Evolutionary conservation across 163 green algal genomes (phyloP).

Genomic region (Chloromonas sp.): DNA sequence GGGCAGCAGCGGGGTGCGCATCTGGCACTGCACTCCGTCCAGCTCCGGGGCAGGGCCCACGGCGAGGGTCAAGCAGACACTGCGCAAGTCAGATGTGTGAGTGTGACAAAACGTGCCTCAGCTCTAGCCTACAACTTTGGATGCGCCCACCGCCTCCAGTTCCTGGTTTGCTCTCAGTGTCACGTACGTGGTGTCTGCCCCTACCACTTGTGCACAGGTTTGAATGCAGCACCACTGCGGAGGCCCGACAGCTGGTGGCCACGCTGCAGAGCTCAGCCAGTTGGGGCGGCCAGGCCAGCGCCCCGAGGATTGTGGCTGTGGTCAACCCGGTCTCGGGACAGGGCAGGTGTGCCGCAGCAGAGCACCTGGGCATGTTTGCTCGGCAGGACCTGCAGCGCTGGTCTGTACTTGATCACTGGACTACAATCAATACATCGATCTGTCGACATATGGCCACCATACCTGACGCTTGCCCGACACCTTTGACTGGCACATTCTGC

Average conservation of each 20-base stretch:
- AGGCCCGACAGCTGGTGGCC: neutral
- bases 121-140: neutral
- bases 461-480: no score
- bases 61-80: neutral
- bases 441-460: no score
- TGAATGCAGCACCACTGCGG: neutral
- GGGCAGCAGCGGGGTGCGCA: neutral
- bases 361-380: no score
- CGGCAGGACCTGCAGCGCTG: no score
- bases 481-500: no score
- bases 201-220: neutral
- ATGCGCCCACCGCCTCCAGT: neutral
- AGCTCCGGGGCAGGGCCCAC: neutral
- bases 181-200: no score
- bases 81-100: slow-evolving; percentile 2
- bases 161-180: neutral
- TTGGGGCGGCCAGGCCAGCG: slow-evolving; percentile 7
- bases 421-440: no score
- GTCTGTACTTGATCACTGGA: no score
- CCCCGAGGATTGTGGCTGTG: slow-evolving; percentile 13
- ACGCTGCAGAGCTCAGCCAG: neutral
- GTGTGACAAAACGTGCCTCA: neutral
- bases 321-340: slow-evolving; percentile 17
- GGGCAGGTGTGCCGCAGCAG: neutral
- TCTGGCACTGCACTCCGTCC: neutral